Evolutionary conservation across 2,329 filamentous ascomycete genomes (phyloP), one percentile per base, ranked within the genome.

Genomic region (Zymoseptoria pseudotritici): DNA sequence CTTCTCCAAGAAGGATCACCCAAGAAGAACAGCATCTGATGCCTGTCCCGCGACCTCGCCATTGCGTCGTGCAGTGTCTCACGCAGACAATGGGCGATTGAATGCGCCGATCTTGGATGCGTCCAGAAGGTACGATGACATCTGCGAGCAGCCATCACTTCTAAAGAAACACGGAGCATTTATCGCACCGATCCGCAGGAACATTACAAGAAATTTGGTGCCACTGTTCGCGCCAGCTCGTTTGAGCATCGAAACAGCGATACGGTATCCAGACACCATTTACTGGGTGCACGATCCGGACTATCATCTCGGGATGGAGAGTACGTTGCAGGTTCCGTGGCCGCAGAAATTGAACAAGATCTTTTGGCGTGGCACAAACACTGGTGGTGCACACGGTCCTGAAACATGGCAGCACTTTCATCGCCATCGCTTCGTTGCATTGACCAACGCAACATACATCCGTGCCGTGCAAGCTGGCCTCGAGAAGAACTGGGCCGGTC

Each of bases 371-470:
- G 79, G 79, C 10, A 69, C 67, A 8, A 77, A 76, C 5, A 75
- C 74, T 1, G 78, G 78, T 1, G 79, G 78, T 2, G 72, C 73
- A 3, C 74, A 76, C 57, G 70, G 69, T 13, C 63, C 65, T 29
- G 67, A 78, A 13, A 89, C 84, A 65, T 90, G 87, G 87, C 80
- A 77, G 10, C 80, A 82, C 0, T 90, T 89, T 68, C 87, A 90
- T 62, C 83, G 88, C 2, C 88, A 90, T 68, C 85, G 88, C 1
- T 88, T 90, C 67, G 80, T 90, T 1, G 78, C 84, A 52, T 86
- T 89, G 83, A 81, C 85, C 67, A 90, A 90, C 65, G 82, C 77
- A 6, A 87, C 85, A 8, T 79, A 78, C 5, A 31, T 31, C 22
- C 17, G 22, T 17, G 22, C 46, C 9, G 20, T 24, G 11, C 31